These are phyloP conservation scores for Penicillium atrosanguineum DNA, from an alignment of 495 filamentous ascomycete genomes.

Conservation along the genomic window DNA sequence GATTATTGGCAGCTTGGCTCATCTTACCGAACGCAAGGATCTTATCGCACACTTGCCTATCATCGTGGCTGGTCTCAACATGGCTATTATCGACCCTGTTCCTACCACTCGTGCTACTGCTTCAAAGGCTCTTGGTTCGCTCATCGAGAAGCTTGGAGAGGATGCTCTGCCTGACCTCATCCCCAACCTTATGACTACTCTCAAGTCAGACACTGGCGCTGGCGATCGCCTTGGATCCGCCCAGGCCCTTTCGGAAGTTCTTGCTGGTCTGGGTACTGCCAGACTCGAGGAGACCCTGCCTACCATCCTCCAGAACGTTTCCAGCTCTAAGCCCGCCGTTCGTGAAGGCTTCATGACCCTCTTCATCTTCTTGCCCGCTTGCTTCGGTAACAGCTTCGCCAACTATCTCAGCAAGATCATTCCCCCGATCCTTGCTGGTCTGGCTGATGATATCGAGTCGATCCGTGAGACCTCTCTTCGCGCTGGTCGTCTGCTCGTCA, in stretches of 20 bases:
- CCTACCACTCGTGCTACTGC: slow-evolving; percentile 96
- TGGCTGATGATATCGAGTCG: slow-evolving; percentile 92
- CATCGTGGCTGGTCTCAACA: slow-evolving; percentile 82
- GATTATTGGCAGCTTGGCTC: slow-evolving; percentile 94
- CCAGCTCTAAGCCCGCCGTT: slow-evolving; percentile 84
- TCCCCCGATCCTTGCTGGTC: slow-evolving; percentile 87
- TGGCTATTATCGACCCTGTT: slow-evolving; percentile 90
- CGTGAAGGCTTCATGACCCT: slow-evolving; percentile 99
- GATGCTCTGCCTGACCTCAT: slow-evolving; percentile 96
- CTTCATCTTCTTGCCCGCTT: slow-evolving; percentile 97
- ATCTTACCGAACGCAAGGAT: slow-evolving; percentile 95
- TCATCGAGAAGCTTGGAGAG: slow-evolving; percentile 96
- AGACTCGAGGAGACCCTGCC: slow-evolving; percentile 94
- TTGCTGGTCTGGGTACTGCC: slow-evolving; percentile 88
- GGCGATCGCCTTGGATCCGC: slow-evolving; percentile 94
- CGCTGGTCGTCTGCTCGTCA: slow-evolving; percentile 89
- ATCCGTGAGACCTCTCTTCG: slow-evolving; percentile 92
- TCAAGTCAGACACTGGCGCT: slow-evolving; percentile 95
- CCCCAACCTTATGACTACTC: slow-evolving; percentile 91
- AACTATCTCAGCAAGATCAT: slow-evolving; percentile 95
- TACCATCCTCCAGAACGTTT: slow-evolving; percentile 93
- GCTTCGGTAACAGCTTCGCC: slow-evolving; percentile 98
- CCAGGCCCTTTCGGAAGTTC: slow-evolving; percentile 93
- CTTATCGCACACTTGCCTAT: slow-evolving; percentile 88
- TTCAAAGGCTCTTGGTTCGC: slow-evolving; percentile 90